Conservation (phyloP, 495 filamentous ascomycete genomes). For the Recurvomyces mirabilis region DNA sequence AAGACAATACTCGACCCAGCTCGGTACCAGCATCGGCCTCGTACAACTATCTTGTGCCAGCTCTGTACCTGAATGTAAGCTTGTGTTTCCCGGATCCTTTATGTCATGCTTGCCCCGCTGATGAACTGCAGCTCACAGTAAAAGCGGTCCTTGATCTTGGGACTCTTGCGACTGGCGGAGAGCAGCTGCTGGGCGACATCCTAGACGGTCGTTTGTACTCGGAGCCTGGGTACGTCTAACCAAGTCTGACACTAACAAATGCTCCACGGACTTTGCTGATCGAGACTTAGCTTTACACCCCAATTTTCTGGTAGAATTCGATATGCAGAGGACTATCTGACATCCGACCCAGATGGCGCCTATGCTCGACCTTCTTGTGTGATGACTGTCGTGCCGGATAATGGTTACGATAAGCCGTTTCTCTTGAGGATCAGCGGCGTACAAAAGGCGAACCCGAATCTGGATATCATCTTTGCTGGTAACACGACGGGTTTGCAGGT, state of each 20-base stretch:
- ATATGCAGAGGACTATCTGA: conserved; percentile 8
- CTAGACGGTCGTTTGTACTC: conserved; percentile 7
- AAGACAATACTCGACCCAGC: neutral
- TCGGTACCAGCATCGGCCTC: conserved; percentile 3
- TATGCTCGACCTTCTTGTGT: neutral
- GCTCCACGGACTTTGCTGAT: conserved; percentile 3
- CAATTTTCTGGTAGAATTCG: conserved; percentile 7
- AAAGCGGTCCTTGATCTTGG: conserved; percentile 5
- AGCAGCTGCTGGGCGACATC: conserved; percentile 6
- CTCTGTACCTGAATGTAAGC: conserved; percentile 15
- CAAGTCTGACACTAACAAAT: no score
- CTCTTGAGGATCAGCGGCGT: conserved; percentile 7
- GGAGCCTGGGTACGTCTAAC: no score
- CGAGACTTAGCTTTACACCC: conserved; percentile 9
- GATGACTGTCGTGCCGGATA: conserved; percentile 7
- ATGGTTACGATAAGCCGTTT: conserved; percentile 8
- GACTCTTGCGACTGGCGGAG: conserved; percentile 7
- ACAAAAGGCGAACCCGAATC: neutral
- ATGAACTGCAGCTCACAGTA: conserved; percentile 2
- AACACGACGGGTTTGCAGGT: neutral
- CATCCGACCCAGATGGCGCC: conserved; percentile 1
- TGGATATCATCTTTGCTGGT: conserved; percentile 2
- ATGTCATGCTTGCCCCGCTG: neutral
- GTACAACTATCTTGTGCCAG: conserved; percentile 10
- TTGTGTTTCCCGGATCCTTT: neutral